Conservation (phyloP, 2,329 filamentous ascomycete genomes). For the Aspergillus jensenii region DNA sequence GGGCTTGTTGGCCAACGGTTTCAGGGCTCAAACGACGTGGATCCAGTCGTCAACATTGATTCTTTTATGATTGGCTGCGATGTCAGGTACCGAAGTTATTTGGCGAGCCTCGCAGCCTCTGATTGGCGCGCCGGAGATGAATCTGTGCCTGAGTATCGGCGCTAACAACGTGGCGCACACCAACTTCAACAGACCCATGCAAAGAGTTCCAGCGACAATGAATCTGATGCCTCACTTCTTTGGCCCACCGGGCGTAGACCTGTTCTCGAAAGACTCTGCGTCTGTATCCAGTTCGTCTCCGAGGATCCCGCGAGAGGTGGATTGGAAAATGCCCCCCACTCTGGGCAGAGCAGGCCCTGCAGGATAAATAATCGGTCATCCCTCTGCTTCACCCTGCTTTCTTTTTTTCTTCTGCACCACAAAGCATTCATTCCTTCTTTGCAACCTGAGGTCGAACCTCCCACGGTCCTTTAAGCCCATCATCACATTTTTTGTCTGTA, state of each 20-base stretch:
- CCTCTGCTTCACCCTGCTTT: not conserved
- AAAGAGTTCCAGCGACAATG: not conserved
- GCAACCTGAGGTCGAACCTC: constrained; percentile 11
- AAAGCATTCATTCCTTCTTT: constrained; percentile 5
- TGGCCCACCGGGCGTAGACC: not conserved
- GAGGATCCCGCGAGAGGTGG: not conserved
- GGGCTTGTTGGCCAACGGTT: constrained; percentile 1
- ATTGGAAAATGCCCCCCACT: not conserved
- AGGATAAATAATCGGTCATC: constrained; percentile 4
- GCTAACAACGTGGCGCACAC: constrained; percentile 3
- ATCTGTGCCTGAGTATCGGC: constrained; percentile 6
- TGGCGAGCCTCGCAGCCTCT: not conserved
- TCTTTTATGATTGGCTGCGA: not conserved
- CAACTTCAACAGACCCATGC: not conserved
- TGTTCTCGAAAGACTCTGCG: not conserved
- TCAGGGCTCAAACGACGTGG: constrained; percentile 2
- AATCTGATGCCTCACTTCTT: constrained; percentile 9
- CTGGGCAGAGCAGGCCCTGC: not conserved
- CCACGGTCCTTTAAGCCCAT: constrained; percentile 5
- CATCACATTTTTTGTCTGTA: constrained; percentile 8
- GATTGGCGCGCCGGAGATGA: not conserved
- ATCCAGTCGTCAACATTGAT: not conserved
- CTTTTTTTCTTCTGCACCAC: not conserved
- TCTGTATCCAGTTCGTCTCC: not conserved
- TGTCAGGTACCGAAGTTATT: constrained; percentile 2